phyloP scores from a whole-genome alignment of 208 protist genomes.

The Leishmania tarentolae region DNA sequence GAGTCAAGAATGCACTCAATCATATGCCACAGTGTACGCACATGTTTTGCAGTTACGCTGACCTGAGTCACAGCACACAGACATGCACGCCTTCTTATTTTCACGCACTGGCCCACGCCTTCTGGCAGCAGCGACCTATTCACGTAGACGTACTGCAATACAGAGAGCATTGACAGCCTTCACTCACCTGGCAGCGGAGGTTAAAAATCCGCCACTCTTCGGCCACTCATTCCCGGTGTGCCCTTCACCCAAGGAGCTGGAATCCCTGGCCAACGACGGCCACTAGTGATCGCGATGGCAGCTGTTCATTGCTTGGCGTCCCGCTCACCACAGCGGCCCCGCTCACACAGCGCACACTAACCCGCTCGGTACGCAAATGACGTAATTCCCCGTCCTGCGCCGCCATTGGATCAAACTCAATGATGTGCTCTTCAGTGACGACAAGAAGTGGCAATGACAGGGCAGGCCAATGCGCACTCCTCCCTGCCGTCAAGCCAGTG shows the following conservation, averaged over 20 bases:
- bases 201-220: background rate
- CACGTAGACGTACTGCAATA: background rate
- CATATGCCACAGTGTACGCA: background rate
- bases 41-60: background rate
- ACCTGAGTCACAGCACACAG: background rate
- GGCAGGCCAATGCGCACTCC: slow-evolving; percentile 46
- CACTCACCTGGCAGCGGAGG: too few species aligned
- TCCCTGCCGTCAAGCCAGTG: slow-evolving; percentile 58
- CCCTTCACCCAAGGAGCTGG: slow-evolving; percentile 15
- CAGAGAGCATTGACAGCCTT: background rate
- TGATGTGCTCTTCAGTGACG: slow-evolving; percentile 48
- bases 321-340: slow-evolving; percentile 35
- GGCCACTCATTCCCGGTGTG: background rate
- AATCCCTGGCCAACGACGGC: slow-evolving; percentile 47
- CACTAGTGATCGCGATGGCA: slow-evolving; percentile 7
- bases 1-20: background rate
- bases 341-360: slow-evolving; percentile 73
- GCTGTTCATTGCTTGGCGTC: background rate
- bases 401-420: slow-evolving; percentile 28
- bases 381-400: slow-evolving; percentile 13
- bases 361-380: slow-evolving; percentile 22
- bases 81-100: background rate
- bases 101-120: background rate
- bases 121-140: background rate
- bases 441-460: slow-evolving; percentile 18